Conservation (phyloP, 345 rosid genomes). For the Adansonia digitata region DNA sequence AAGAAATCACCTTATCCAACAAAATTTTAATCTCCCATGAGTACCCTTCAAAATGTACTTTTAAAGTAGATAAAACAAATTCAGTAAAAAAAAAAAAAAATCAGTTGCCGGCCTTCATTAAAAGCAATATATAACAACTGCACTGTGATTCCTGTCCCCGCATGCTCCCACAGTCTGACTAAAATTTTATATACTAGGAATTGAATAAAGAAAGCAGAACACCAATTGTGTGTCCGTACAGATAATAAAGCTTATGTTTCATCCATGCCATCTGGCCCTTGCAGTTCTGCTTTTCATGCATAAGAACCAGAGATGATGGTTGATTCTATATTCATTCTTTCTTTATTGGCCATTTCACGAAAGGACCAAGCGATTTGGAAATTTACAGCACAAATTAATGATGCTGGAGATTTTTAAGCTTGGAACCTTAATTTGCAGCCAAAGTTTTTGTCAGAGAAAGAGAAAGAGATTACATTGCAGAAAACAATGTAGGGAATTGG, state of each 20-base stretch:
- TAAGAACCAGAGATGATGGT: background rate
- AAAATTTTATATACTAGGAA: too few species aligned
- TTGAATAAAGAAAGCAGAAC: background rate
- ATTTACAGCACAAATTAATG: background rate
- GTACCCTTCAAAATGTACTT: background rate
- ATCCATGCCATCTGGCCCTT: constrained; percentile 6
- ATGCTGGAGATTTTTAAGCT: background rate
- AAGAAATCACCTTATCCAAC: background rate
- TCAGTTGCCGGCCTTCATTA: background rate
- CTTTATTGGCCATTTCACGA: background rate
- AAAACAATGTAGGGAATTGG: background rate
- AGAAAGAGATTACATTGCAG: background rate
- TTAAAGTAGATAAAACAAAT: background rate
- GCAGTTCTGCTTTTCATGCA: background rate
- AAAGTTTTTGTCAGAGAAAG: background rate
- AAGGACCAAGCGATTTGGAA: background rate
- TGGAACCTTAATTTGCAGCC: background rate
- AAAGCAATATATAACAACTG: background rate
- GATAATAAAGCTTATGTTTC: background rate
- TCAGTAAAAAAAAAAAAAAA: background rate
- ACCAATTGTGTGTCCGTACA: background rate
- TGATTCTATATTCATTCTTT: too few species aligned
- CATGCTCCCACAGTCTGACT: background rate
- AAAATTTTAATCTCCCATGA: background rate
- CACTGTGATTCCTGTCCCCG: constrained; percentile 2